Conservation (phyloP, 164 flowering plant species). For the Protea cynaroides region DNA sequence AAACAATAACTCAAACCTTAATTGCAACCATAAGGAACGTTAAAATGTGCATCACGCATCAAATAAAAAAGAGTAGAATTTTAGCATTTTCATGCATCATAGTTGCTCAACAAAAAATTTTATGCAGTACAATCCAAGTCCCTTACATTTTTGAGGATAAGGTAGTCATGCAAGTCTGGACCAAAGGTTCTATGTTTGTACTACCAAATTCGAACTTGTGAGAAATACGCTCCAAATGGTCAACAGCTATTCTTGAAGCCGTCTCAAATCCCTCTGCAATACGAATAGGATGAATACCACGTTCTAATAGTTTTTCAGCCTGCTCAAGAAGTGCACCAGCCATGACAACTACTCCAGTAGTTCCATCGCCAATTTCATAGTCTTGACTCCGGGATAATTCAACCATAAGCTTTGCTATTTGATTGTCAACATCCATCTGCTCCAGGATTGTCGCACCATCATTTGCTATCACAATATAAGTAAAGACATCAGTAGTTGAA, state of each 20-base stretch:
- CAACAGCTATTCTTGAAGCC: constrained; percentile 86
- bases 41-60: neutral
- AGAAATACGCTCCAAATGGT: constrained; percentile 72
- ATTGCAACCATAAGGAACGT: too few relatives aligned
- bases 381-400: constrained; percentile 96
- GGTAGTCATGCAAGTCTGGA: constrained; percentile 98
- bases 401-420: constrained; percentile 95
- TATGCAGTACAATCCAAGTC: neutral
- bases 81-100: neutral
- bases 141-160: constrained; percentile 90
- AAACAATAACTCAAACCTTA: too few relatives aligned
- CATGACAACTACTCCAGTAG: constrained; percentile 96
- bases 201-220: constrained; percentile 71
- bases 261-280: constrained; percentile 92
- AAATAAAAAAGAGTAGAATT: neutral
- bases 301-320: constrained; percentile 72
- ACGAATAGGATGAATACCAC: constrained; percentile 93
- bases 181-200: constrained; percentile 63
- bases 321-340: constrained; percentile 97
- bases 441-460: constrained; percentile 99
- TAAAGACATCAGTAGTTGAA: neutral
- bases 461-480: constrained; percentile 49
- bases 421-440: constrained; percentile 98
- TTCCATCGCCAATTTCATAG: constrained; percentile 99
- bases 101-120: neutral